Evolutionary conservation across 768 basidiomycete genomes (phyloP).

Genomic region (Termitomyces sp.): DNA sequence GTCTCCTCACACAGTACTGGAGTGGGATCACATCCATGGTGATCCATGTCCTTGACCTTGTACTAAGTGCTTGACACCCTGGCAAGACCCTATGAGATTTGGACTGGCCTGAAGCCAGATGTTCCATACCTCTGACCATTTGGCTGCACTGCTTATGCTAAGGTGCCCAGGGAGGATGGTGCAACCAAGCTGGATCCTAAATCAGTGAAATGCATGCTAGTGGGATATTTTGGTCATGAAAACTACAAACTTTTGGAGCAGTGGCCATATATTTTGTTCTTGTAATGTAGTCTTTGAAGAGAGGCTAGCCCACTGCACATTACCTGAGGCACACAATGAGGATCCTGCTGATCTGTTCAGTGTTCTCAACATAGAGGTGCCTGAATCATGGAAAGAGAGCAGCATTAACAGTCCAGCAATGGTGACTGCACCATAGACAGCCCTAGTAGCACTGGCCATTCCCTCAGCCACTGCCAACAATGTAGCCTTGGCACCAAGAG

Average conservation of each 20-base stretch:
- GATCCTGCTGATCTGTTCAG: neutral
- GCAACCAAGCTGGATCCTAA: neutral
- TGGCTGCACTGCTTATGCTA: neutral
- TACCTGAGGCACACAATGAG: neutral
- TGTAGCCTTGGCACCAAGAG: too few species aligned
- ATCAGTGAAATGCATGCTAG: neutral
- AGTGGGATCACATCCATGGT: too few species aligned
- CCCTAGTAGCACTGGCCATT: too few species aligned
- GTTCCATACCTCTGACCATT: neutral
- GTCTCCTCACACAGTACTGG: too few species aligned
- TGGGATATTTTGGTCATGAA: neutral
- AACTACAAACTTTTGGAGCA: neutral
- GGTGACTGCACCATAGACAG: too few species aligned
- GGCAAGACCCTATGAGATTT: too few species aligned
- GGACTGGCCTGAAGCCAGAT: neutral
- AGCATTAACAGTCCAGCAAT: too few species aligned
- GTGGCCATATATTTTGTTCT: neutral
- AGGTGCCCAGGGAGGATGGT: neutral
- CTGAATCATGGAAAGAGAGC: too few species aligned
- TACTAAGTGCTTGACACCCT: too few species aligned
- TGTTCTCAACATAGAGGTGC: neutral
- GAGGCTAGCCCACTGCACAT: neutral
- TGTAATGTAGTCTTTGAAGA: neutral
- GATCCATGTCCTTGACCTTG: too few species aligned
- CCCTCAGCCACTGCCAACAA: too few species aligned